Evolutionary conservation across 768 basidiomycete genomes (phyloP), one percentile per base, ranked within the genome.

Genomic region (Asterophora parasitica): DNA sequence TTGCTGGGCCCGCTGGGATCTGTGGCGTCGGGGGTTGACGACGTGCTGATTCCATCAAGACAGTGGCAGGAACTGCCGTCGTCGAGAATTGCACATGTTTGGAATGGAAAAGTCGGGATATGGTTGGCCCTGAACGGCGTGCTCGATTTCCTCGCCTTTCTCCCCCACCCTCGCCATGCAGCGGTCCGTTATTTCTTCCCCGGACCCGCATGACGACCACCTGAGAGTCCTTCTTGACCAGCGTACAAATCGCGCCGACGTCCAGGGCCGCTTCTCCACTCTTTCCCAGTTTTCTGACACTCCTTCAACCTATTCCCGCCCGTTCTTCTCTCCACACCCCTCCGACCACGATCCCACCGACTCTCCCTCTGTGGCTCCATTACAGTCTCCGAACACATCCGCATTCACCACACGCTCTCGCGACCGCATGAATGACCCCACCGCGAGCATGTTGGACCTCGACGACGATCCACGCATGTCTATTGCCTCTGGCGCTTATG

Each of bases 281-380:
- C 61, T 76, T 57, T 75, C 83, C 17, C 75, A 83, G 54, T 74
- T 73, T 49, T 72, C 79, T 35, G 83, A 87, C 64, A 77, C 84
- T 45, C 83, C 83, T 55, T 87, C 85, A 41, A 68, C 85, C 54
- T 86, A 88, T 62, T 83, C 77, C 61, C 77, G 71, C 53, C 58
- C 77, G 47, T 73, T 77, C 61, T 78, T 78, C 61, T 81, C 82
- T 30, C 80, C 82, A 20, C 68, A 65, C 46, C 65, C 70, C 27
- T 50, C 53, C 28, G 67, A 72, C 54, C 59, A 62, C 35, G 61
- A 66, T 34, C 46, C 56, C 38, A 41, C 48, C 63, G 65, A 58
- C 53, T 62, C 56, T 62, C 64, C 49, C 49, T 59, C 56, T 40
- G 52, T 56, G 20, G 58, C 51, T 52, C 50, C 35, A 30, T 46